Conservation (phyloP, 1,139 yeast species). For the Saccharomyces hybrid region DNA sequence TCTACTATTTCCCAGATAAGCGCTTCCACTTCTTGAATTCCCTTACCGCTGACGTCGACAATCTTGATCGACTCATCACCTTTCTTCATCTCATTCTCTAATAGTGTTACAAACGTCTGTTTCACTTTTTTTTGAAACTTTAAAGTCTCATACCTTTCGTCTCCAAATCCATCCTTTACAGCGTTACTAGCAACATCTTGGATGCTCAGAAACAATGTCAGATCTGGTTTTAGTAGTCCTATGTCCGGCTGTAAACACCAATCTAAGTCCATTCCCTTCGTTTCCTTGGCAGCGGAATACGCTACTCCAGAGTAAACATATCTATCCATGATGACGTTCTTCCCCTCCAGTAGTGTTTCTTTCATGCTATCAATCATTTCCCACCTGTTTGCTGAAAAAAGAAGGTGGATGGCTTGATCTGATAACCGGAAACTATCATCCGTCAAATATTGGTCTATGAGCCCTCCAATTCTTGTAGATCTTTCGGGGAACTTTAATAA, state of each 20-base stretch:
- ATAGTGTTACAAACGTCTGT: constrained; percentile 46
- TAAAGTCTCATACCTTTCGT: constrained; percentile 75
- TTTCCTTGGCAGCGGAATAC: constrained; percentile 72
- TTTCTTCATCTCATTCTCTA: constrained; percentile 27
- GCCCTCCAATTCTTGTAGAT: constrained; percentile 67
- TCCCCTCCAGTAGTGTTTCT: constrained; percentile 44
- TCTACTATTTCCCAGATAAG: constrained; percentile 9
- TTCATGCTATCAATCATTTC: constrained; percentile 52
- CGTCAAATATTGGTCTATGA: constrained; percentile 68
- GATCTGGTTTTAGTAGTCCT: constrained; percentile 84
- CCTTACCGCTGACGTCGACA: constrained; percentile 53
- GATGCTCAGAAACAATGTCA: constrained; percentile 69
- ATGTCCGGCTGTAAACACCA: constrained; percentile 81
- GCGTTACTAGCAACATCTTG: constrained; percentile 41
- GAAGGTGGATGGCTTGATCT: constrained; percentile 75
- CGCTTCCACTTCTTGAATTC: constrained; percentile 47
- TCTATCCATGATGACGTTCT: constrained; percentile 65
- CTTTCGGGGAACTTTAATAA: constrained; percentile 77
- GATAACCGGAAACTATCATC: constrained; percentile 43
- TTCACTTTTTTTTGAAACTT: constrained; percentile 70
- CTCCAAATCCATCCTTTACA: constrained; percentile 76
- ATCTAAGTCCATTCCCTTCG: constrained; percentile 43
- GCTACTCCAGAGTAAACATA: constrained; percentile 93
- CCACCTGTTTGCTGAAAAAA: constrained; percentile 95
- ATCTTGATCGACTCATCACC: constrained; percentile 33